These are phyloP conservation scores for Populus deltoides DNA, from an alignment of 345 rosid genomes.

Conservation along the genomic window DNA sequence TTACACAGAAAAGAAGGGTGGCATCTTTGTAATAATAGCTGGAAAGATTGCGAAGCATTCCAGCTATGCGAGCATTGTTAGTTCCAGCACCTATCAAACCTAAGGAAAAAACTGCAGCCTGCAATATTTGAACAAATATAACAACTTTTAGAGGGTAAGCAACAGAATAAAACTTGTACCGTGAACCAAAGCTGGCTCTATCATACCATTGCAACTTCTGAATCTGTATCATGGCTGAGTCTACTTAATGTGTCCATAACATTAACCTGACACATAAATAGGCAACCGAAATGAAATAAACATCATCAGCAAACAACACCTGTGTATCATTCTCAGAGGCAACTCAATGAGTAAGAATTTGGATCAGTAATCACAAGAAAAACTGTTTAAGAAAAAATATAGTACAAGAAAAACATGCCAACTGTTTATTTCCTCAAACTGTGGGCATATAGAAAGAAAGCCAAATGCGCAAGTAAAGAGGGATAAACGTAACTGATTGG, in stretches of 20 bases:
- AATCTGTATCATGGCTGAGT: conserved; percentile 92
- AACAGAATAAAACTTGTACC: neutral
- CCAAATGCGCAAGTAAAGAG: neutral
- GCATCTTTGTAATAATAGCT: conserved; percentile 94
- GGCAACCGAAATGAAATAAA: neutral
- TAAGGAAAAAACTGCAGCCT: conserved; percentile 86
- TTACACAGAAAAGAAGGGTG: conserved; percentile 85
- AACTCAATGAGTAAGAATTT: neutral
- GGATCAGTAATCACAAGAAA: neutral
- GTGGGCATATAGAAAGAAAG: neutral
- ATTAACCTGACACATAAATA: conserved; percentile 54
- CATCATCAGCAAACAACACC: neutral
- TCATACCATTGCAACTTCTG: conserved; percentile 95
- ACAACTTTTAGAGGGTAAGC: neutral
- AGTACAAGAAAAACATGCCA: too few species aligned
- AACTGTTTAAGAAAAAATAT: neutral
- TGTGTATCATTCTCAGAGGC: neutral
- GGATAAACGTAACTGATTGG: neutral
- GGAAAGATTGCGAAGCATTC: conserved; percentile 95
- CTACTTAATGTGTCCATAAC: conserved; percentile 97
- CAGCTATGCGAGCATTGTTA: conserved; percentile 90
- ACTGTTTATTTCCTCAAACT: neutral
- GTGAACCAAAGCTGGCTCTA: conserved; percentile 8
- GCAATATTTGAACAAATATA: conserved; percentile 28
- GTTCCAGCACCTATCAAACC: conserved; percentile 98